Conservation (phyloP, 2,329 filamentous ascomycete genomes). For the Ophiostoma sp. region DNA sequence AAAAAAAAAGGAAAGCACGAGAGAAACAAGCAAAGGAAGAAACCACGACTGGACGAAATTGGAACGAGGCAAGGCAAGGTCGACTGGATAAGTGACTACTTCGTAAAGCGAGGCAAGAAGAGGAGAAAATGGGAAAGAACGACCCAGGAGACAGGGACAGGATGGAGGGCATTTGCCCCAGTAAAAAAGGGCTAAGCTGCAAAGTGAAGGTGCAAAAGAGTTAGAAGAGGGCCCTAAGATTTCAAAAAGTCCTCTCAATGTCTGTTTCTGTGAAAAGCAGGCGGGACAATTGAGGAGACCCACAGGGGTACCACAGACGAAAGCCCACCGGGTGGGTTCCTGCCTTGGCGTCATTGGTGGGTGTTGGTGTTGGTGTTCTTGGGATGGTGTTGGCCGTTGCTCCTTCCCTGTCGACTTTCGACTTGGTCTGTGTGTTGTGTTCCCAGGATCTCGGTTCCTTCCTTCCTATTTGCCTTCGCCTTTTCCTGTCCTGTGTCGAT, state of each 20-base stretch:
- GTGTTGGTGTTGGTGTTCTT: neutral
- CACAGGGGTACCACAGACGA: slow-evolving; percentile 19
- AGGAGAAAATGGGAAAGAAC: neutral
- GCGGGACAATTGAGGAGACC: neutral
- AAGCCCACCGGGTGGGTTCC: slow-evolving; percentile 1
- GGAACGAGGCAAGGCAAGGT: neutral
- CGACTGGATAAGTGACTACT: no score
- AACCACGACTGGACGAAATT: neutral
- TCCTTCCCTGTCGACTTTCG: neutral
- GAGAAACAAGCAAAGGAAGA: neutral
- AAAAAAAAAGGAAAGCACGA: neutral
- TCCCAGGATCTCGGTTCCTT: neutral
- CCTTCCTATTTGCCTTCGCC: neutral
- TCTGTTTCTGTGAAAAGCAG: neutral
- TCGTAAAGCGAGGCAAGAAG: neutral
- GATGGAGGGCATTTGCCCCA: neutral
- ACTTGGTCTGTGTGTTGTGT: neutral
- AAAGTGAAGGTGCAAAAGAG: neutral
- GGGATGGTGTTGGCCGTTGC: neutral
- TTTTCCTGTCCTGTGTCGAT: neutral
- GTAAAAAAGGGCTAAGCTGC: slow-evolving; percentile 5
- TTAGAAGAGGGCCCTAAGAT: no score
- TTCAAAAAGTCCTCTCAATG: neutral
- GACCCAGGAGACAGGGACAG: neutral
- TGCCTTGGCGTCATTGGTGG: neutral